A percentile compares a stretch with the other conserved stretches of the same genome.
These are phyloP conservation scores for Clarireedia monteithiana DNA, from an alignment of 2,329 filamentous ascomycete species.

Conservation along the genomic window DNA sequence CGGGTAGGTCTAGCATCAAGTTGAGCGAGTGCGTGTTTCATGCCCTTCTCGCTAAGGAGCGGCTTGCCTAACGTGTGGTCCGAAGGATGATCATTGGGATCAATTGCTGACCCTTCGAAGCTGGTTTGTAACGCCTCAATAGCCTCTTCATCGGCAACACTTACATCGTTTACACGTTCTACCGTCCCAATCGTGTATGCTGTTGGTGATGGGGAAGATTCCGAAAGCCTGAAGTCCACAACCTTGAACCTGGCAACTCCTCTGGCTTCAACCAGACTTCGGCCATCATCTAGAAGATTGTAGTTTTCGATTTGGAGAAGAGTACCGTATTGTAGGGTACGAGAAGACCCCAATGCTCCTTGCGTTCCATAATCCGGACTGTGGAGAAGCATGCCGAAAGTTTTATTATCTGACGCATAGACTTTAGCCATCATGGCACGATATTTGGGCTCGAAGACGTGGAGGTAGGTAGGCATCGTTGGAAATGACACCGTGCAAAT, in stretches of 20 bases:
- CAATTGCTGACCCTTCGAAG: slow-evolving; percentile 11
- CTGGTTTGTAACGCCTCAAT: slow-evolving; percentile 60
- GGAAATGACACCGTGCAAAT: slow-evolving; percentile 79
- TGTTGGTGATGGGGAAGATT: slow-evolving; percentile 30
- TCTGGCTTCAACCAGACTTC: slow-evolving; percentile 71
- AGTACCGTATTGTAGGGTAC: slow-evolving; percentile 70
- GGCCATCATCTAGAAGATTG: slow-evolving; percentile 69
- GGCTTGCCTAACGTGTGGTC: background rate
- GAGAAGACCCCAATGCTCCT: slow-evolving; percentile 41
- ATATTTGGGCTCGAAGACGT: slow-evolving; percentile 90
- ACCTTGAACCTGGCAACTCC: slow-evolving; percentile 74
- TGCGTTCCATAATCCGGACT: slow-evolving; percentile 47
- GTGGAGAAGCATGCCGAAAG: slow-evolving; percentile 80
- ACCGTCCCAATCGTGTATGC: slow-evolving; percentile 72
- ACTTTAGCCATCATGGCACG: slow-evolving; percentile 80
- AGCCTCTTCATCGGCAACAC: slow-evolving; percentile 70
- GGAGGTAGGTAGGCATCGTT: slow-evolving; percentile 74
- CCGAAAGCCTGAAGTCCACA: slow-evolving; percentile 52
- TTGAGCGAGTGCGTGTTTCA: slow-evolving; percentile 16
- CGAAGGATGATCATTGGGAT: slow-evolving; percentile 1
- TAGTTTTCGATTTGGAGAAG: slow-evolving; percentile 67
- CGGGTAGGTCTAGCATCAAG: slow-evolving; percentile 51
- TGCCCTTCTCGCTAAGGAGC: too few species aligned
- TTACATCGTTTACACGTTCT: slow-evolving; percentile 74
- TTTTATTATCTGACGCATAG: slow-evolving; percentile 58